Conservation (phyloP, 306 rosid species). For the Cajanus cajan region DNA sequence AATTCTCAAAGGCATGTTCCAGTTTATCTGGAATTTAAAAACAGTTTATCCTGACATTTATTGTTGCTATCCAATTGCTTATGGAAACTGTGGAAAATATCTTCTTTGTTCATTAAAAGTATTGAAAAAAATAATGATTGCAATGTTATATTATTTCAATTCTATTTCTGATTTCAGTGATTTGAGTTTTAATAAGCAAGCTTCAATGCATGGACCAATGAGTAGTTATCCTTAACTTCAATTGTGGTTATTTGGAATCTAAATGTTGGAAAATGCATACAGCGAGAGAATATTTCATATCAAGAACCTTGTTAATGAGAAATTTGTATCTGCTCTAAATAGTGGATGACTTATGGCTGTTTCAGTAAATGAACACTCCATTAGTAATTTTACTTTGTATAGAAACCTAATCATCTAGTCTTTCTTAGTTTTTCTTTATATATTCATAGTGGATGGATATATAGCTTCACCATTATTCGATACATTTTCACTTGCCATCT, state of each 20-base stretch:
- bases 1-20: background rate
- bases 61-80: background rate
- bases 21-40: background rate
- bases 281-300: background rate
- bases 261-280: background rate
- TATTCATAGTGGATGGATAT: background rate
- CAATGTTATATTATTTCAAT: background rate
- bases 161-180: background rate
- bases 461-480: background rate
- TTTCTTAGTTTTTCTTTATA: background rate
- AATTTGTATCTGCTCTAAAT: conserved; percentile 15
- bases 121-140: background rate
- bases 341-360: conserved; percentile 6
- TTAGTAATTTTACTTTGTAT: too few species aligned
- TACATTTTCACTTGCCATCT: background rate
- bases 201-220: background rate
- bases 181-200: background rate
- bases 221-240: conserved; percentile 10
- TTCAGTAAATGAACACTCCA: too few species aligned
- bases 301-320: background rate
- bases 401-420: background rate
- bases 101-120: background rate
- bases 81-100: background rate
- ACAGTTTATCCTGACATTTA: background rate
- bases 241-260: conserved; percentile 8